These are phyloP conservation scores for Deinandra increscens DNA, from an alignment of 129 eudicot genomes.

Conservation along the genomic window DNA sequence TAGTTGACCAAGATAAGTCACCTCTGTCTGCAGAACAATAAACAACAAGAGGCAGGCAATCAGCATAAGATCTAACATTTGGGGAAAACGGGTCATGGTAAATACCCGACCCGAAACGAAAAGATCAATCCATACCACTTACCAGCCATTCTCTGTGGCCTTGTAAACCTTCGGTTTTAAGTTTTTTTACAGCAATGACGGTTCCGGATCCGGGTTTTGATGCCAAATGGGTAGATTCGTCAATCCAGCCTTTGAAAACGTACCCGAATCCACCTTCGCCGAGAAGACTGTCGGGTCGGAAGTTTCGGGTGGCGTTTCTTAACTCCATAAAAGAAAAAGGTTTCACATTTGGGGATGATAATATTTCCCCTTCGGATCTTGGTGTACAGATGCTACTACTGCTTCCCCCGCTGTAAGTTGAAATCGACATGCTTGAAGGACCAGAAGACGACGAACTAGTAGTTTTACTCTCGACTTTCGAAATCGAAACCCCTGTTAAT, in stretches of 20 bases:
- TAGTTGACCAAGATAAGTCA: constrained; percentile 72
- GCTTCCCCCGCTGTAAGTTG: constrained; percentile 49
- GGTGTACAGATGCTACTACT: constrained; percentile 67
- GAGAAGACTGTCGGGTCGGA: constrained; percentile 81
- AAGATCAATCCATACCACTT: no score
- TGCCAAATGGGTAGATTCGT: constrained; percentile 58
- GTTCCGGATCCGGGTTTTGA: constrained; percentile 92
- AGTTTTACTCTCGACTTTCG: constrained; percentile 44
- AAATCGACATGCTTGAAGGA: constrained; percentile 49
- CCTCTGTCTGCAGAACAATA: constrained; percentile 70
- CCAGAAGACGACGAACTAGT: constrained; percentile 49
- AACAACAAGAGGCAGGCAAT: not conserved
- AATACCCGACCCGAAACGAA: no score
- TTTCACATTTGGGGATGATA: constrained; percentile 62
- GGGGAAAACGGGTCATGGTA: no score
- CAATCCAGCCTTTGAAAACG: constrained; percentile 96
- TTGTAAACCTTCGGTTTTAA: constrained; percentile 93
- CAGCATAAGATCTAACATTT: not conserved
- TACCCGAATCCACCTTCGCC: constrained; percentile 98
- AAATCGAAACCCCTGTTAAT: constrained; percentile 45
- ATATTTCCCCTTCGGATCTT: constrained; percentile 71
- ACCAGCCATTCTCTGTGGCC: constrained; percentile 99
- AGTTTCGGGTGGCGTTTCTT: constrained; percentile 78
- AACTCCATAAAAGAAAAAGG: constrained; percentile 67
- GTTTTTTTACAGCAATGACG: constrained; percentile 91